These are phyloP conservation scores for Camelina hispida DNA, from an alignment of 345 rosid species.

Conservation along the genomic window DNA sequence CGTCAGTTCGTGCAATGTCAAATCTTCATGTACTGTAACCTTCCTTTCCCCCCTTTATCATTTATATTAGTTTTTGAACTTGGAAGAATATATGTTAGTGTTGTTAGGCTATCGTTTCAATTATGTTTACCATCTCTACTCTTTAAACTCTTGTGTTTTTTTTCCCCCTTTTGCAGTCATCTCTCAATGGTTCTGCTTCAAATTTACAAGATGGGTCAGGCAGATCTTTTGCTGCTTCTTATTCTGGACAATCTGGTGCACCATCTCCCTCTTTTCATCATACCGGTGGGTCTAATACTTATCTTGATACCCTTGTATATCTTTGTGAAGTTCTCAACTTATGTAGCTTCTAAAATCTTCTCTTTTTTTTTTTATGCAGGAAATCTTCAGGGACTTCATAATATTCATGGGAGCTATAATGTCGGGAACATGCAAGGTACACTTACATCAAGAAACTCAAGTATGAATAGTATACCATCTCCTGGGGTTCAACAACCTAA, in stretches of 20 bases:
- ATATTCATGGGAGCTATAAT: slow-evolving; percentile 88
- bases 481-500: slow-evolving; percentile 90
- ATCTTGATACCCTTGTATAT: slow-evolving; percentile 14
- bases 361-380: slow-evolving; percentile 53
- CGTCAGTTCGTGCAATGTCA: slow-evolving; percentile 71
- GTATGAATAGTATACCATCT: slow-evolving; percentile 75
- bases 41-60: not conserved
- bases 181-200: slow-evolving; percentile 83
- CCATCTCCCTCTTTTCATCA: slow-evolving; percentile 87
- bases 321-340: slow-evolving; percentile 26
- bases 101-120: not conserved
- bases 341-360: not conserved
- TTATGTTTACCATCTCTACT: not conserved
- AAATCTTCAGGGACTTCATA: slow-evolving; percentile 84
- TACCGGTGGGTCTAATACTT: slow-evolving; percentile 54
- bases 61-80: not conserved
- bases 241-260: slow-evolving; percentile 93
- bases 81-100: not conserved
- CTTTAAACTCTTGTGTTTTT: slow-evolving; percentile 23
- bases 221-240: slow-evolving; percentile 78
- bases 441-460: slow-evolving; percentile 87
- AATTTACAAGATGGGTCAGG: slow-evolving; percentile 84
- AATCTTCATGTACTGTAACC: slow-evolving; percentile 76
- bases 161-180: slow-evolving; percentile 61
- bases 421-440: slow-evolving; percentile 89